Conservation (phyloP, 495 filamentous ascomycete genomes). For the Penicillium mononematosum region DNA sequence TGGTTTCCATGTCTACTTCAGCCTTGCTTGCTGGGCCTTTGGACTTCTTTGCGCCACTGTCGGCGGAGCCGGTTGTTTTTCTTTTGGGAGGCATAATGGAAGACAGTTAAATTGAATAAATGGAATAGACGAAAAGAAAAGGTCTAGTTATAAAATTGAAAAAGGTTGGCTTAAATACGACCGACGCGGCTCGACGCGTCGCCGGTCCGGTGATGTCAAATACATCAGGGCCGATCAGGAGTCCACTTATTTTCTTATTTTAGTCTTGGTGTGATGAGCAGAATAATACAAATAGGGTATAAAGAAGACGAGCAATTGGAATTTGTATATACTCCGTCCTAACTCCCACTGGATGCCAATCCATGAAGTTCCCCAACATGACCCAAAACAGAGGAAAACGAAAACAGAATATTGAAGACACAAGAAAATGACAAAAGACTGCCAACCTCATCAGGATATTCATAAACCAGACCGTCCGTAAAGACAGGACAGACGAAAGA, state of each 20-base stretch:
- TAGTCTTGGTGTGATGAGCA: too few species aligned
- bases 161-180: neutral
- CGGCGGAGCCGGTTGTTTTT: neutral
- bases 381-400: neutral
- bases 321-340: constrained; percentile 7
- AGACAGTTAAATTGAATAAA: neutral
- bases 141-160: neutral
- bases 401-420: neutral
- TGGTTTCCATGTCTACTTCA: neutral
- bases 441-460: neutral
- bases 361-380: constrained; percentile 2
- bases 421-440: neutral
- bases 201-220: neutral
- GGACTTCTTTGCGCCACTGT: neutral
- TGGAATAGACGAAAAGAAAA: neutral
- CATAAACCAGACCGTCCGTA: neutral
- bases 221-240: neutral
- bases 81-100: neutral
- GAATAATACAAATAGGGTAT: neutral
- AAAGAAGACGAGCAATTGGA: neutral
- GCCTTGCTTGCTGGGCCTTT: neutral
- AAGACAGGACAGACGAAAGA: neutral
- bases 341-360: constrained; percentile 13
- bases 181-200: neutral
- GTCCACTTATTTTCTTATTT: too few species aligned